Base-by-base conservation (phyloP, 768 basidiomycete species). In the Phallus indusiatus region DNA sequence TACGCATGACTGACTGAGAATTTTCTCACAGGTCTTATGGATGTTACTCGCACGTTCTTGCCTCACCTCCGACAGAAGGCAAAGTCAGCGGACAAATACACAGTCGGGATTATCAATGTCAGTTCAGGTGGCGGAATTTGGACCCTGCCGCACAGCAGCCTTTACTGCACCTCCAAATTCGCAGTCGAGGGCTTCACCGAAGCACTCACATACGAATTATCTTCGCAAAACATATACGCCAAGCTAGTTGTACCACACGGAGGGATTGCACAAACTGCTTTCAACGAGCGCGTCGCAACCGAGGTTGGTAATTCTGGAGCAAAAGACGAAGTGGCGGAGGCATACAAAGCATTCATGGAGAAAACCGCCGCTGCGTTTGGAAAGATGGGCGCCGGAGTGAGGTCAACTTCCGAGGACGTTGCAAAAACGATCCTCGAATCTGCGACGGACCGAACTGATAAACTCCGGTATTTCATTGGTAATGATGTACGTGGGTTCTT, bases 131-230 rank as follows among this genome's bases (percentile, higher is more conserved):
- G 62, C 11, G 66, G 66, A 1, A 34, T 65, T 16, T 66, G 60
- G 60, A 37, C 62, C 3, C 48, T 65, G 33, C 66, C 66, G 5
- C 53, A 60, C 55, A 60, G 55, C 12, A 49, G 65, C 9, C 59
- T 67, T 61, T 67, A 67, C 63, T 59, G 51, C 6, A 60, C 65
- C 2, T 64, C 62, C 62, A 67, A 67, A 36, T 65, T 65, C 59
- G 65, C 66, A 21, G 58, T 67, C 16, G 66, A 67, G 36, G 66
- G 66, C 20, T 66, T 66, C 61, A 67, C 66, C 2, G 66, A 67
- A 60, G 63, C 59, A 16, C 60, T 67, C 1, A 64, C 62, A n/a
- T 63, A 63, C 49, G 62, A 63, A 53, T 63, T 67, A 5, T 60
- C 63, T 16, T 65, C 66, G 8, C 66, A 67, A 55, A 64, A 64